Conservation (phyloP, 116 monocot species). For the Thalassia testudinum region DNA sequence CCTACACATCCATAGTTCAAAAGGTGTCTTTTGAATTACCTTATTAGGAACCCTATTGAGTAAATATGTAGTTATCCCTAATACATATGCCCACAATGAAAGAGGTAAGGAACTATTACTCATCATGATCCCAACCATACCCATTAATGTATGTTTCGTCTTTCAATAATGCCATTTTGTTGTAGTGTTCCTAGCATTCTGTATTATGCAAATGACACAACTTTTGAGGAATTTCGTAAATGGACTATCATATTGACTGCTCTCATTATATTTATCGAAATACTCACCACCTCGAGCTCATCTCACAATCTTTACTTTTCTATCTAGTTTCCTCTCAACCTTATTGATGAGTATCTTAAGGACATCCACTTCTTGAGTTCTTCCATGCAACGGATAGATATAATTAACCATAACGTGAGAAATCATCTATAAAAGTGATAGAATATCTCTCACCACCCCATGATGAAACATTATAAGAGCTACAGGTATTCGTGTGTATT, state of each 20-base stretch:
- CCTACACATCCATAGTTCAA: no score
- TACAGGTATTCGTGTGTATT: background rate
- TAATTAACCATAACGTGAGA: background rate
- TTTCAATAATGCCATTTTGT: background rate
- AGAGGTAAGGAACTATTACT: background rate
- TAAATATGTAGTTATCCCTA: background rate
- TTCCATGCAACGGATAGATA: background rate
- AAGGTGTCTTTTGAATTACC: background rate
- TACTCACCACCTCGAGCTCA: background rate
- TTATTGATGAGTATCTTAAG: background rate
- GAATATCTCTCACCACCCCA: background rate
- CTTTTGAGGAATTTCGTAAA: background rate
- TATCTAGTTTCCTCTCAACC: background rate
- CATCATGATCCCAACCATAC: background rate
- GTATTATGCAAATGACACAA: background rate
- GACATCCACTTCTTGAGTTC: background rate
- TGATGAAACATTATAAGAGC: conserved; percentile 1
- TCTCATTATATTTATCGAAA: background rate
- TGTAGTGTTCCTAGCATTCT: background rate
- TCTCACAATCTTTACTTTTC: background rate
- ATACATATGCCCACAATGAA: background rate
- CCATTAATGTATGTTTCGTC: background rate
- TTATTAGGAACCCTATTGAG: background rate
- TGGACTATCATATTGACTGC: background rate
- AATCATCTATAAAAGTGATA: background rate